These are phyloP conservation scores for Epichloe amarillans DNA, from an alignment of 2,329 filamentous ascomycete genomes.

Conservation along the genomic window DNA sequence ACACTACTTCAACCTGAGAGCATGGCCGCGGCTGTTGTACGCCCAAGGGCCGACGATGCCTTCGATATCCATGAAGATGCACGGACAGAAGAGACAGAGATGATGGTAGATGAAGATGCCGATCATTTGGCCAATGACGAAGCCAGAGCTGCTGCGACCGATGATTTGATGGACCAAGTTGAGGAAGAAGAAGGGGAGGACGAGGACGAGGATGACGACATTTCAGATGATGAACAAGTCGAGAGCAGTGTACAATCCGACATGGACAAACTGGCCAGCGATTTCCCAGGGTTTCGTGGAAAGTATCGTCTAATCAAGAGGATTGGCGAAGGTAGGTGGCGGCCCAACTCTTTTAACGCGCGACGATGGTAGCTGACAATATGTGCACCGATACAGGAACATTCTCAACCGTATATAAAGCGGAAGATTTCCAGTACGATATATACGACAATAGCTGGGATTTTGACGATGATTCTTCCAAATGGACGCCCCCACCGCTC, in stretches of 20 bases:
- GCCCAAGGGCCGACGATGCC: slow-evolving; percentile 17
- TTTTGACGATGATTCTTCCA: slow-evolving; percentile 48
- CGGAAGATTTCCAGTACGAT: slow-evolving; percentile 80
- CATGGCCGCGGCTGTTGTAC: slow-evolving; percentile 4
- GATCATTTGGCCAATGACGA: slow-evolving; percentile 18
- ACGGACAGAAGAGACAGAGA: slow-evolving; percentile 35
- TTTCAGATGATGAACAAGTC: slow-evolving; percentile 48
- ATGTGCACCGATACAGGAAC: slow-evolving; percentile 50
- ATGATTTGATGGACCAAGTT: slow-evolving; percentile 15
- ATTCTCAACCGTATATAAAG: slow-evolving; percentile 98
- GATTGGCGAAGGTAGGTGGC: slow-evolving; percentile 72
- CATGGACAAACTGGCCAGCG: slow-evolving; percentile 71
- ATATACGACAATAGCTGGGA: slow-evolving; percentile 83
- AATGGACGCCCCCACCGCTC: slow-evolving; percentile 56
- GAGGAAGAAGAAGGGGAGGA: slow-evolving; percentile 18
- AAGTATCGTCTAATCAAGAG: slow-evolving; percentile 87
- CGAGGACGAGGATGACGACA: slow-evolving; percentile 26
- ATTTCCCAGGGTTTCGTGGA: slow-evolving; percentile 71
- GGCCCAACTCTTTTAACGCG: background rate
- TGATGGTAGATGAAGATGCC: slow-evolving; percentile 31
- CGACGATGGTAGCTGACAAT: background rate
- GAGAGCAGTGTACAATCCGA: slow-evolving; percentile 65
- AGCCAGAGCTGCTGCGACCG: slow-evolving; percentile 10
- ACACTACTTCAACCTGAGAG: background rate
- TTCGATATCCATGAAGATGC: slow-evolving; percentile 39